Evolutionary conservation across 1,284 basidiomycete species (phyloP).

Genomic region (Omphalotus olearius): DNA sequence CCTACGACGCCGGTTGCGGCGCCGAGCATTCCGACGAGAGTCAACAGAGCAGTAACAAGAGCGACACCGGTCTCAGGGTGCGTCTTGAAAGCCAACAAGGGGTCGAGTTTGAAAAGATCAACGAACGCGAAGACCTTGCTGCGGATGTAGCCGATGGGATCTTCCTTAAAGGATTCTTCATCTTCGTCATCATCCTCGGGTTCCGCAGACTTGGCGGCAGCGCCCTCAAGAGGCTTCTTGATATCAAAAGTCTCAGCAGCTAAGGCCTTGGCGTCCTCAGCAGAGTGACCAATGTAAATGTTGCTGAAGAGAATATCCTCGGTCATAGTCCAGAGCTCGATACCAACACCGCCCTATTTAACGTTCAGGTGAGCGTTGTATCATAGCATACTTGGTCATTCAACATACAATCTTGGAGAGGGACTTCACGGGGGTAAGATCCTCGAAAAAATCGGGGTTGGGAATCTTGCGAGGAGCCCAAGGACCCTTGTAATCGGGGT

Average conservation of each 20-base stretch:
- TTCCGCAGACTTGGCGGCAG: constrained; percentile 41
- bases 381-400: not conserved
- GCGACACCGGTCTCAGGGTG: constrained; percentile 83
- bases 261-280: constrained; percentile 76
- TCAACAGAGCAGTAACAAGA: constrained; percentile 68
- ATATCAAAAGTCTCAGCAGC: constrained; percentile 82
- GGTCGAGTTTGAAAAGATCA: constrained; percentile 69
- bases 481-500: constrained; percentile 95
- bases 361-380: not conserved
- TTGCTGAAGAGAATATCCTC: constrained; percentile 96
- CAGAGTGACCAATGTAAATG: constrained; percentile 89
- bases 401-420: constrained; percentile 76
- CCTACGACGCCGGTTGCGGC: constrained; percentile 78
- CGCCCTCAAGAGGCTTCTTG: constrained; percentile 73
- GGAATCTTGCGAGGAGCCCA: constrained; percentile 92
- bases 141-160: constrained; percentile 79
- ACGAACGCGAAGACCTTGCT: constrained; percentile 71
- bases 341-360: constrained; percentile 81
- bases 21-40: constrained; percentile 80
- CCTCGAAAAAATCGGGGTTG: constrained; percentile 94
- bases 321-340: constrained; percentile 99
- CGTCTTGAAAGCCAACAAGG: constrained; percentile 71
- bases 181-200: constrained; percentile 55
- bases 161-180: constrained; percentile 59
- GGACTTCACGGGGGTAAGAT: constrained; percentile 77